phyloP scores from a whole-genome alignment of 176 grass and related monocot genomes.

The Saccharum officinarum region DNA sequence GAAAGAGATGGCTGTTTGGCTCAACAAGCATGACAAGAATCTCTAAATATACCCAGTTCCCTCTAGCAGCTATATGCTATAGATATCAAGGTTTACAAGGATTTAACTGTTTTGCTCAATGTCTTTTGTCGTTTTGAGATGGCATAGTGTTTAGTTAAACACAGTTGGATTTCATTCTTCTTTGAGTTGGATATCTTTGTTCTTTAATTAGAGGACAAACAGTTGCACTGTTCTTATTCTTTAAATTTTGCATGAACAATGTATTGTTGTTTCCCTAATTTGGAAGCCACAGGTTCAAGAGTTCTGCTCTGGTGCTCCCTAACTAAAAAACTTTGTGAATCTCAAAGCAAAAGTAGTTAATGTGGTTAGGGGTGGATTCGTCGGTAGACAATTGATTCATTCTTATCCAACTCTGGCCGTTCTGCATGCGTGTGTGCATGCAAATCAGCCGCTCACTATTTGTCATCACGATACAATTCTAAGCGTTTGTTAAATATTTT shows the following conservation, averaged over 20 bases:
- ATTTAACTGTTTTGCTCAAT: neutral
- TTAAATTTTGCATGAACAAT: neutral
- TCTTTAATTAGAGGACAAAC: neutral
- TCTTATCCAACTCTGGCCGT: no score
- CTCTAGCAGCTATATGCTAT: neutral
- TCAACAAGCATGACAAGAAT: conserved; percentile 16
- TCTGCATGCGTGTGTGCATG: no score
- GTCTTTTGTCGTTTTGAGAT: neutral
- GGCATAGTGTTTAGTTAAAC: neutral
- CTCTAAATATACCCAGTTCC: conserved; percentile 14
- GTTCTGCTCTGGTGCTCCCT: no score
- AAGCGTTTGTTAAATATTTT: no score
- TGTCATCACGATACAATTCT: no score
- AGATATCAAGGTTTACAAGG: neutral
- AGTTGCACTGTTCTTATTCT: neutral
- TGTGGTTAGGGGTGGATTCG: no score
- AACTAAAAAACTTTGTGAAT: no score
- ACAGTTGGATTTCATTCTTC: neutral
- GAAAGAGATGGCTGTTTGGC: conserved; percentile 33
- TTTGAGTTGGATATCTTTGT: neutral
- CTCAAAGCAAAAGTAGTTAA: no score
- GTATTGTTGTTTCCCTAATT: neutral
- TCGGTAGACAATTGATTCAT: no score
- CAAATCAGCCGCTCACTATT: no score
- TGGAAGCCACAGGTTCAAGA: no score